phyloP scores from a whole-genome alignment of 169 alveolate genomes.

The Cryptosporidium xiaoi region DNA sequence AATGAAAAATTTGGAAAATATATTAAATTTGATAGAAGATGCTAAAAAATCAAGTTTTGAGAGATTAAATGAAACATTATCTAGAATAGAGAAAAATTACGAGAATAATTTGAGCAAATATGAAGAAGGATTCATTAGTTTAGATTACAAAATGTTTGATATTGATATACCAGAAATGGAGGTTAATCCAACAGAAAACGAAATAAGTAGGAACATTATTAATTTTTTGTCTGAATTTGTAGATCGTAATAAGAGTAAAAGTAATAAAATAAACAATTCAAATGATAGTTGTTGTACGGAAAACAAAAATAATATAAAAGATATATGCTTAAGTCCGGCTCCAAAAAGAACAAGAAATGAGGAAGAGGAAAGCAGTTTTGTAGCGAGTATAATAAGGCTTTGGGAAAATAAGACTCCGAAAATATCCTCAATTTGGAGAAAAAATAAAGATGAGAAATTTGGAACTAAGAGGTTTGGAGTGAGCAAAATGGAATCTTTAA shows the following conservation, averaged over 20 bases:
- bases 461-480: not conserved
- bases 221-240: constrained; percentile 12
- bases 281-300: not conserved
- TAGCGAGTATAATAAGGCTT: constrained; percentile 60
- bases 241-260: not conserved
- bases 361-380: constrained; percentile 55
- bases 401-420: constrained; percentile 73
- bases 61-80: constrained; percentile 20
- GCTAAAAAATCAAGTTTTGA: constrained; percentile 25
- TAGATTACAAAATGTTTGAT: constrained; percentile 58
- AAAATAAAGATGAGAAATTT: constrained; percentile 14
- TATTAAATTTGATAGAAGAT: not conserved
- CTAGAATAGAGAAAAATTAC: constrained; percentile 6
- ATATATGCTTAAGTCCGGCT: constrained; percentile 13
- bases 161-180: constrained; percentile 60
- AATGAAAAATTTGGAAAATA: not conserved
- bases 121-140: not conserved
- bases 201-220: not conserved
- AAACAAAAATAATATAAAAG: not conserved
- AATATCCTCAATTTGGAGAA: constrained; percentile 44
- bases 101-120: not conserved
- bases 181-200: constrained; percentile 51
- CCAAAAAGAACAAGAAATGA: constrained; percentile 28
- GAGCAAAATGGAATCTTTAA: not conserved
- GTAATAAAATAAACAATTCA: not conserved